Evolutionary conservation across 192 early-diverging fungal species (phyloP), one percentile per base, ranked within the genome.

Genomic region (Geranomyces michiganensis): DNA sequence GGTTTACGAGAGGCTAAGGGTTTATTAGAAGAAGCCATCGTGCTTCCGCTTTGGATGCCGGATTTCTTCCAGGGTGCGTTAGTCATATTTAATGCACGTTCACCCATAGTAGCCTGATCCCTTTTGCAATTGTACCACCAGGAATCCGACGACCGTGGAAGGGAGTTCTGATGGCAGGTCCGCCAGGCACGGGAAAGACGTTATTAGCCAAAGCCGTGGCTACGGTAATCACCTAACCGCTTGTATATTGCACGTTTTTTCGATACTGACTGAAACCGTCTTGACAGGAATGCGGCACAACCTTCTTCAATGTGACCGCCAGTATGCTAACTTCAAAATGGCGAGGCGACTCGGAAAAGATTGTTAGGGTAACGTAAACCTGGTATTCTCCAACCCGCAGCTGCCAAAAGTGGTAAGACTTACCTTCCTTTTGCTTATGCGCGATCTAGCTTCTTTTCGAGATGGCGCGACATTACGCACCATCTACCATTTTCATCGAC

Each of bases 1-100:
- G 79, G 86, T 22, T 69, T 88, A 41, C 65, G 84, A 21, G 86
- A 88, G 55, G 84, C 87, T 17, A 88, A 88, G 56, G 63, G 62
- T 17, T 56, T 88, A 27, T 73, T 88, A 36, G 87, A 88, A 73
- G 87, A 88, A 76, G 87, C 87, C 21, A 84, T 88, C 62, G 87
- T 88, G 1, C 59, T 88, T 10, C 87, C 87, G 1, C 64, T 88
- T 21, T 88, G 85, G 87, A 88, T 88, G 87, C 87, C 87, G 51
- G 86, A 88, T 55, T 88, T 70, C 67, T 88, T 88, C 68, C 76
- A 86, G 70, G 86, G 83, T 70, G 19, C 29, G 26, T 53, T 3
- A 9, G 19, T 9, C 51, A 53, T 8, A 15, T 3, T 15, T 53
- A 53, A n/a, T 9, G 51, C 51, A 53, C n/a, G n/a, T n/a, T 53